Evolutionary conservation across 345 rosid species (phyloP), one percentile per base, ranked within the genome.

Genomic region (Salix brachista): DNA sequence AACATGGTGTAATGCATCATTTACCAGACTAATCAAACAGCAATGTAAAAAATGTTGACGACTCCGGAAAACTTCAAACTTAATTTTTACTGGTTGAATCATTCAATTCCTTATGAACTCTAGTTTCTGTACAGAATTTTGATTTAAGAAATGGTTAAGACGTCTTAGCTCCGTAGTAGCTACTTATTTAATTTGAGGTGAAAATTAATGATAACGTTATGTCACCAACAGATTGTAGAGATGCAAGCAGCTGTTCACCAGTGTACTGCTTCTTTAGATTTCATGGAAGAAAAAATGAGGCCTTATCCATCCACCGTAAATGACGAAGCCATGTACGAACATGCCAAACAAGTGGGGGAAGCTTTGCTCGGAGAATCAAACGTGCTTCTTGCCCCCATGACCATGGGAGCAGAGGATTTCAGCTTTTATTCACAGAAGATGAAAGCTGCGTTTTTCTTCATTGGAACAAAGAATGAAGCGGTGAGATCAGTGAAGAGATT

Each of bases 391-490:
- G 0, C 54, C 30, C 84, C 87, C 8, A 8, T 56, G 83, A 2
- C 0, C 1, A 87, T 89, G 94, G 94, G 13, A 54, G 90, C 90
- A 30, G 94, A 90, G 79, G 94, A 90, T 73, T 90, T 90, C 80
- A 77, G 90, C 84, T 90, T 86, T 85, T 88, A 81, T 73, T 74
- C 88, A 12, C 69, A 87, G 75, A 83, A 81, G 80, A 84, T 86
- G 80, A 77, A 76, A 25, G 83, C 91, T 16, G 83, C 90, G 21
- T 69, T 88, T 41, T 88, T 85, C 82, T 1, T 70, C 41, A 83
- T 88, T 0, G 90, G 89, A 37, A 62, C 71, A 50, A 77, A 67
- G 21, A 83, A 85, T 21, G 82, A 83, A 23, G 62, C 77, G 2
- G 21, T 54, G 9, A 67, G 72, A 39, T 41, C 78, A 60, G 65